These are phyloP conservation scores for Daedaleopsis nitida DNA, from an alignment of 768 basidiomycete genomes.

Conservation along the genomic window DNA sequence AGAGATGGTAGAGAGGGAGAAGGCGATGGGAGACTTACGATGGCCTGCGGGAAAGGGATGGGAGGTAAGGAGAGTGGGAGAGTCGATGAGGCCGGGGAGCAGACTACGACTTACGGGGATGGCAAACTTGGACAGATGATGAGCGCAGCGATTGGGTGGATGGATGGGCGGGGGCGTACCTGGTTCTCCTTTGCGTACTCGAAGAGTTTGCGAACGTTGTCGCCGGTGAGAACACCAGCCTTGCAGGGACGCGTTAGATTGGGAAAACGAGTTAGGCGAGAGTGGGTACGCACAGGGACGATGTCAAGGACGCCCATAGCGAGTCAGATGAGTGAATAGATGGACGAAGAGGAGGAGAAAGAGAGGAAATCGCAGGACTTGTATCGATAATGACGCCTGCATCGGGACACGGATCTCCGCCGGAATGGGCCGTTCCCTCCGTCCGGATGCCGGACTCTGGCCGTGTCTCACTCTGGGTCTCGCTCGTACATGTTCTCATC, in stretches of 20 bases:
- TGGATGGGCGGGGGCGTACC: conserved; percentile 44
- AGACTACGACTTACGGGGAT: conserved; percentile 66
- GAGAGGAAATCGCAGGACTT: not conserved
- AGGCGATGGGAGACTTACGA: conserved; percentile 57
- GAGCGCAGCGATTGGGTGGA: not conserved
- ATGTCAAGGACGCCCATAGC: conserved; percentile 81
- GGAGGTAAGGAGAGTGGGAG: not conserved
- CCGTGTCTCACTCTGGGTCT: no score
- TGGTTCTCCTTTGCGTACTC: conserved; percentile 89
- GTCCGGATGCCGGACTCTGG: not conserved
- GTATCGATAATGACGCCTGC: not conserved
- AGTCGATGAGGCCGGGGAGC: not conserved
- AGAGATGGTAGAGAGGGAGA: not conserved
- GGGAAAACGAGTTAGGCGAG: not conserved
- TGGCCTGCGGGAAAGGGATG: conserved; percentile 50
- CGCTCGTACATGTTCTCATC: no score
- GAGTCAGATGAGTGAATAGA: not conserved
- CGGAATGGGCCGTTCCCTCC: not conserved
- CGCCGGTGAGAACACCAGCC: conserved; percentile 95
- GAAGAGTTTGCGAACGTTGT: conserved; percentile 93
- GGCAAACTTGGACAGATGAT: conserved; percentile 57
- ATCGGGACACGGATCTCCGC: not conserved
- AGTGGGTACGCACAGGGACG: conserved; percentile 66
- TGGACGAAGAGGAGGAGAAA: not conserved
- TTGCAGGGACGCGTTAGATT: conserved; percentile 31